Evolutionary conservation across 2,329 filamentous ascomycete genomes (phyloP).

Genomic region (Claviceps arundinis): DNA sequence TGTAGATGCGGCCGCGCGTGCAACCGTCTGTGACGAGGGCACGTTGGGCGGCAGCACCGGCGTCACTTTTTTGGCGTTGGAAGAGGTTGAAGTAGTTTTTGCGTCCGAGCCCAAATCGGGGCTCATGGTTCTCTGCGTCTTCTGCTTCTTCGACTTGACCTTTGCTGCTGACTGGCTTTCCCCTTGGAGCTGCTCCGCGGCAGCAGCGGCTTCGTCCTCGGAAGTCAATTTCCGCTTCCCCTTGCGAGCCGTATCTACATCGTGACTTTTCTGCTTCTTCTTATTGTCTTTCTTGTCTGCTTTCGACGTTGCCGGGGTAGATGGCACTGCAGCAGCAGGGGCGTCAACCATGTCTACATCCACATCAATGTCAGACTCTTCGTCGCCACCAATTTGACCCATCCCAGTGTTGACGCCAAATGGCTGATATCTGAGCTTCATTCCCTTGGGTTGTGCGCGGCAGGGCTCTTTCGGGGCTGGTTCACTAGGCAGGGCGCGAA

Average conservation of each 20-base stretch:
- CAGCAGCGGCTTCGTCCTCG: constrained; percentile 24
- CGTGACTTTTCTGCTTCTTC: constrained; percentile 4
- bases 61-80: constrained; percentile 18
- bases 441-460: constrained; percentile 52
- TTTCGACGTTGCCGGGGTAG: constrained; percentile 6
- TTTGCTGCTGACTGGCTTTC: constrained; percentile 21
- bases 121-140: constrained; percentile 19
- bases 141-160: constrained; percentile 30
- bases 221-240: constrained; percentile 25
- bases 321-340: constrained; percentile 13
- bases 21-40: constrained; percentile 10
- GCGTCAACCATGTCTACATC: constrained; percentile 32
- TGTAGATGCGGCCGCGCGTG: constrained; percentile 12
- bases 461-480: constrained; percentile 36
- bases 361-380: constrained; percentile 27
- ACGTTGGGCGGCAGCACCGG: constrained; percentile 20
- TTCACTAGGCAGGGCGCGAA: constrained; percentile 17
- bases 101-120: constrained; percentile 22
- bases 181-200: constrained; percentile 21
- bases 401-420: constrained; percentile 37
- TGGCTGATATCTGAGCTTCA: constrained; percentile 55
- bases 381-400: constrained; percentile 27
- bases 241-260: constrained; percentile 15
- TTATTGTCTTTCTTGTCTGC: constrained; percentile 17
- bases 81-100: constrained; percentile 9